Evolutionary conservation across 1,284 basidiomycete species (phyloP), one percentile per base, ranked within the genome.

Genomic region (Limonomyces culmigenus): DNA sequence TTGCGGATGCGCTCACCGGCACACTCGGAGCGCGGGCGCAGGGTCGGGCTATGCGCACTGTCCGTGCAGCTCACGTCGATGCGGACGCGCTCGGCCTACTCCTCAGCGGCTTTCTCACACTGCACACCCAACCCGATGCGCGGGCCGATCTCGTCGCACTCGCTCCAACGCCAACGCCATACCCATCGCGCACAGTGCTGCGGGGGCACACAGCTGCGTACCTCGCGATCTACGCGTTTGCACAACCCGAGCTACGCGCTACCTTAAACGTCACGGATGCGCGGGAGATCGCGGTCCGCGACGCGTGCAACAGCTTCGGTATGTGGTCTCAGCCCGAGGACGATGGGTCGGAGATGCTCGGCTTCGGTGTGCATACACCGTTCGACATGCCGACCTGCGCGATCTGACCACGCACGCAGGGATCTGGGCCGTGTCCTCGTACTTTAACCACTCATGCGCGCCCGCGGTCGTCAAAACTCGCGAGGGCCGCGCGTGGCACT

Each of bases 391-490:
- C n/a, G n/a, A n/a, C n/a, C n/a, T n/a, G n/a, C n/a, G n/a, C n/a
- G n/a, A n/a, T n/a, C n/a, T n/a, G n/a, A n/a, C n/a, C n/a, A n/a
- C n/a, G n/a, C n/a, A n/a, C n/a, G n/a, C n/a, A n/a, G n/a, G n/a
- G n/a, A n/a, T 37, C 3, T 49, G 45, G 44, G 37, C 43, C 19
- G 31, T 36, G 23, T 46, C 45, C 2, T 44, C 43, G 13, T 49
- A 45, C 41, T 49, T 49, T 38, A 49, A 49, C 30, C 47, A 49
- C 37, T 43, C 44, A 3, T 49, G 47, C 35, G 14, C 14, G 17
- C 43, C 47, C 2, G 41, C 39, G 25, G 27, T 47, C 6, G 15
- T 21, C 2, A 41, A 43, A 21, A 11, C 23, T 4, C 35, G 43
- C 13, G 14, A 32, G 2, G 47, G 45, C 3, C 38, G 43, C 2